phyloP scores from a whole-genome alignment of 2,329 filamentous ascomycete species.

The Paracamarosporium sp. region DNA sequence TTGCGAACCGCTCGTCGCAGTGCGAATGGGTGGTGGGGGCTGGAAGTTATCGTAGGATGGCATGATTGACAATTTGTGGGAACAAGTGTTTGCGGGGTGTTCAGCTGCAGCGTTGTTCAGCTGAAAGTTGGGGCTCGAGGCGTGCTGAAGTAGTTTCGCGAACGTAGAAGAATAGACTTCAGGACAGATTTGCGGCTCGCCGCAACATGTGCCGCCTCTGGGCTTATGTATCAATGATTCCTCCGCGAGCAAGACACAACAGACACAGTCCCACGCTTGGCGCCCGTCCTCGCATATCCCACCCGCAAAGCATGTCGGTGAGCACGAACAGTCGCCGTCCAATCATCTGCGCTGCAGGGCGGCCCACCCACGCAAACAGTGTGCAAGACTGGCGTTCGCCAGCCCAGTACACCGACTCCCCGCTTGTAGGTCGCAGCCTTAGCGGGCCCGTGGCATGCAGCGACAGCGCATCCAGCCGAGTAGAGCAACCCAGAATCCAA shows the following conservation, averaged over 20 bases:
- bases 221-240: constrained; percentile 18
- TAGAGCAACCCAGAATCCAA: constrained; percentile 21
- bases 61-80: constrained; percentile 21
- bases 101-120: background rate
- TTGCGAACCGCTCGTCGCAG: constrained; percentile 36
- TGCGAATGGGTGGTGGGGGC: constrained; percentile 37
- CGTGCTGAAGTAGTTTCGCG: constrained; percentile 20
- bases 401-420: constrained; percentile 41
- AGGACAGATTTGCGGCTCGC: constrained; percentile 36
- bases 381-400: constrained; percentile 22
- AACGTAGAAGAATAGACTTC: constrained; percentile 13
- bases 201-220: constrained; percentile 18
- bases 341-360: constrained; percentile 19
- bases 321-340: constrained; percentile 18
- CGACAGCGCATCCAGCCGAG: constrained; percentile 44
- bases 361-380: background rate
- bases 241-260: constrained; percentile 14
- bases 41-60: constrained; percentile 34
- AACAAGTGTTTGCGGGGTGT: constrained; percentile 1
- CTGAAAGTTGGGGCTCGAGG: background rate
- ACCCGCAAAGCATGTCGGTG: constrained; percentile 33
- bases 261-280: constrained; percentile 25
- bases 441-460: constrained; percentile 23
- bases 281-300: constrained; percentile 26
- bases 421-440: constrained; percentile 14